Percentiles rank a stretch among this genome's conserved stretches.
These are phyloP conservation scores for Tetrapisispora namnaoensis DNA, from an alignment of 805 yeast species.

Conservation along the genomic window DNA sequence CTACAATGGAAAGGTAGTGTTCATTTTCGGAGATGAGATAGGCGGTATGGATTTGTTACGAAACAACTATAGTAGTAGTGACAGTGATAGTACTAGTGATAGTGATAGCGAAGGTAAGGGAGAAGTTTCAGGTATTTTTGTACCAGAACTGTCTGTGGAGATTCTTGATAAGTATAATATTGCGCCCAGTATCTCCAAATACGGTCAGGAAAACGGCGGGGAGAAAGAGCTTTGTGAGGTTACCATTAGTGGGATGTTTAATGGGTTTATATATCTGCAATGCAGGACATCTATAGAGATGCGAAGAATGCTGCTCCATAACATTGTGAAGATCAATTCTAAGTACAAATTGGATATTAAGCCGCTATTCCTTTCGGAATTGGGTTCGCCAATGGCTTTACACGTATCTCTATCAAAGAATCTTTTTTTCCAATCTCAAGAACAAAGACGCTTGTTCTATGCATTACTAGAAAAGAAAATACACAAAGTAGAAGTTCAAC, in stretches of 20 bases:
- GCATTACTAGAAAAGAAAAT: background rate
- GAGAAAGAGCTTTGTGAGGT: too few species aligned
- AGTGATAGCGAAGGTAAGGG: conserved; percentile 4
- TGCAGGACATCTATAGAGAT: conserved; percentile 16
- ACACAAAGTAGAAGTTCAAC: background rate
- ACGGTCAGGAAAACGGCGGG: background rate
- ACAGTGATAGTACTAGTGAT: conserved; percentile 12
- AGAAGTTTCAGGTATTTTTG: background rate
- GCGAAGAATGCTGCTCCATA: conserved; percentile 6
- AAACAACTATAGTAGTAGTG: conserved; percentile 3
- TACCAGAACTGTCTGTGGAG: conserved; percentile 13
- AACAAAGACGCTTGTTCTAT: conserved; percentile 7
- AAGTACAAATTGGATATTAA: background rate
- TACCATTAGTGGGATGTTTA: background rate
- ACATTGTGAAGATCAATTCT: conserved; percentile 3
- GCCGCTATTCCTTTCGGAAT: conserved; percentile 16
- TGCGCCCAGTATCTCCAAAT: background rate
- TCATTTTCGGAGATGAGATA: too few species aligned
- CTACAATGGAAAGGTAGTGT: too few species aligned
- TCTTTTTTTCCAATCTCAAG: background rate
- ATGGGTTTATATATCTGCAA: conserved; percentile 18
- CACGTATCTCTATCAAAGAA: conserved; percentile 21
- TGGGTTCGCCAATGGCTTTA: conserved; percentile 23
- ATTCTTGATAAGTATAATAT: conserved; percentile 20
- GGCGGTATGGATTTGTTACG: conserved; percentile 12